A percentile compares a stretch with the other conserved stretches of the same genome.
Conservation (phyloP, 305 asterid species). For the Fraxinus platypoda region DNA sequence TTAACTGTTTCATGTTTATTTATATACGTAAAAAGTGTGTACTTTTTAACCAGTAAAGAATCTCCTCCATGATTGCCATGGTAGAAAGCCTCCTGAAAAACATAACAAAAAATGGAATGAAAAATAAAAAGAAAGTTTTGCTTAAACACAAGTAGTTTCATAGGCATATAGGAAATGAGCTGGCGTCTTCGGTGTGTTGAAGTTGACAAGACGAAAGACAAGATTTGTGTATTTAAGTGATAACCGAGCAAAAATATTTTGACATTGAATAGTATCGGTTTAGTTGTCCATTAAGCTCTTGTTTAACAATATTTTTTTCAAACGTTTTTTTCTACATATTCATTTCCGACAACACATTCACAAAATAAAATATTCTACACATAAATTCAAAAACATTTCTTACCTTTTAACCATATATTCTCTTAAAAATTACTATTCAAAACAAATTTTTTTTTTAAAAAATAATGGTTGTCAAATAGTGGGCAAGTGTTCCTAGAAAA, state of each 20-base stretch:
- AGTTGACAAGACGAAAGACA: too few species aligned
- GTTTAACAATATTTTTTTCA: too few species aligned
- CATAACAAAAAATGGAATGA: neutral
- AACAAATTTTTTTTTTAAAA: too few species aligned
- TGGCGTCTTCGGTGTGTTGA: neutral
- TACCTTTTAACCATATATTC: too few species aligned
- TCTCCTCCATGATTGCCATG: constrained; percentile 94
- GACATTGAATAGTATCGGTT: neutral
- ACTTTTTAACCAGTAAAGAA: constrained; percentile 68
- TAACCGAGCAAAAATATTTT: neutral
- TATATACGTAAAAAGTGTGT: too few species aligned
- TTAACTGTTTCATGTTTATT: neutral
- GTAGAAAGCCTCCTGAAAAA: constrained; percentile 79
- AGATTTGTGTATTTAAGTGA: neutral
- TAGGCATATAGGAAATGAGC: neutral
- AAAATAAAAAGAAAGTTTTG: neutral
- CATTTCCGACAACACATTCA: too few species aligned
- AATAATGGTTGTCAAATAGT: too few species aligned
- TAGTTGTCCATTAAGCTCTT: too few species aligned
- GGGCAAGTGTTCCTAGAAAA: neutral
- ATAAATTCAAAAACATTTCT: too few species aligned
- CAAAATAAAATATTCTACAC: too few species aligned
- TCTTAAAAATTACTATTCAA: too few species aligned
- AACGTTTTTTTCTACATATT: too few species aligned
- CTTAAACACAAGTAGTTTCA: neutral